Conservation (phyloP, 176 grass and related monocot species). For the Ananas comosus region DNA sequence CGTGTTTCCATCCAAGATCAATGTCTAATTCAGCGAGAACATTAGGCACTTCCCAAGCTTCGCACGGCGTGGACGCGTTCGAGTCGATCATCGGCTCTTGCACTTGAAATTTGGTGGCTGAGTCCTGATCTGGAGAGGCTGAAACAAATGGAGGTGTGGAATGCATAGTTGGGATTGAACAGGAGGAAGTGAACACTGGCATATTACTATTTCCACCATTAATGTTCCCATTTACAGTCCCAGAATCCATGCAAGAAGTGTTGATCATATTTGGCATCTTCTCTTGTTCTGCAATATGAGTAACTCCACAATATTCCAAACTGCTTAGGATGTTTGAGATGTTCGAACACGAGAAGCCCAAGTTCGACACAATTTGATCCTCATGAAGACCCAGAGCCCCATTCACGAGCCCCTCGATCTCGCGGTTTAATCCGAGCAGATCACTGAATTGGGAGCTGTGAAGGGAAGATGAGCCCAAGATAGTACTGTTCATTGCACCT, state of each 20-base stretch:
- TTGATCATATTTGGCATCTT: too few species aligned
- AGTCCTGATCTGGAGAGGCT: neutral
- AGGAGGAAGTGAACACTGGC: too few species aligned
- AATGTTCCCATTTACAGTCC: too few species aligned
- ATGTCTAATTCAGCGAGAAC: neutral
- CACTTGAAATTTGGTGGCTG: neutral
- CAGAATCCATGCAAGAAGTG: too few species aligned
- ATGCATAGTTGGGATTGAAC: neutral
- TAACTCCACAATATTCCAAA: neutral
- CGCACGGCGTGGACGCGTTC: neutral
- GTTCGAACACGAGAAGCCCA: neutral
- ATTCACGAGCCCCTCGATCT: neutral
- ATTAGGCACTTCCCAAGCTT: neutral
- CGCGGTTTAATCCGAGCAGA: neutral
- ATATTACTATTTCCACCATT: too few species aligned
- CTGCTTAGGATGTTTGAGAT: neutral
- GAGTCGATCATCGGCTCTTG: neutral
- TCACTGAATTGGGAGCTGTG: neutral
- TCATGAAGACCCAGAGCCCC: too few species aligned
- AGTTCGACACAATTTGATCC: neutral
- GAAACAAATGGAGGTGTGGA: slow-evolving; percentile 1
- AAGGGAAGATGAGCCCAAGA: neutral
- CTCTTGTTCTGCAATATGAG: too few species aligned
- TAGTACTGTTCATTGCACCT: neutral
- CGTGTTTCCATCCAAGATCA: neutral